phyloP scores from a whole-genome alignment of 768 basidiomycete genomes.

The Pleurotus giganteus region DNA sequence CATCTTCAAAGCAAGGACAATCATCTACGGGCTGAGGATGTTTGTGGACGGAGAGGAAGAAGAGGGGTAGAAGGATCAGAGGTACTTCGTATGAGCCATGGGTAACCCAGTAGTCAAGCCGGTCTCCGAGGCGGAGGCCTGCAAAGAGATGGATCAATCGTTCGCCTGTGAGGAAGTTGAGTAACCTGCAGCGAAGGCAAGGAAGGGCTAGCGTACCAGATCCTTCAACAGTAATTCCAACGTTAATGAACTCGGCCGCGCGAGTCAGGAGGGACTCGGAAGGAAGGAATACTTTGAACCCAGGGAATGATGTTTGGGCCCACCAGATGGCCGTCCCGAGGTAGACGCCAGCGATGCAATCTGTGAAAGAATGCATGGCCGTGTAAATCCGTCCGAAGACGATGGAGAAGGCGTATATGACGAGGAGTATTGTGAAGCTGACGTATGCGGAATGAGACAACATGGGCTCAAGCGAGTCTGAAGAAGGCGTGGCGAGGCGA shows the following conservation, averaged over 20 bases:
- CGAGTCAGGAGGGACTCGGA: conserved; percentile 5
- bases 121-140: conserved; percentile 34
- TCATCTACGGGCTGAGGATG: conserved; percentile 95
- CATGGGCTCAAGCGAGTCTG: conserved; percentile 19
- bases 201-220: conserved; percentile 17
- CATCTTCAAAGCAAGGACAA: conserved; percentile 97
- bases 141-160: conserved; percentile 32
- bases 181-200: conserved; percentile 23
- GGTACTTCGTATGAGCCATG: conserved; percentile 56
- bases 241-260: not conserved
- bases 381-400: conserved; percentile 82
- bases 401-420: conserved; percentile 65
- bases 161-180: conserved; percentile 13
- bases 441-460: conserved; percentile 48
- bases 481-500: conserved; percentile 39
- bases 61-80: conserved; percentile 55
- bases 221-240: not conserved
- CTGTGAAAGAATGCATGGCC: conserved; percentile 86
- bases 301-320: conserved; percentile 32
- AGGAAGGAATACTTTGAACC: conserved; percentile 6
- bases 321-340: conserved; percentile 75
- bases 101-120: conserved; percentile 34
- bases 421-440: conserved; percentile 40
- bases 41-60: conserved; percentile 75
- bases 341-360: conserved; percentile 60